phyloP scores from a whole-genome alignment of 2,329 filamentous ascomycete genomes.

The Sclerotinia spermophila region DNA sequence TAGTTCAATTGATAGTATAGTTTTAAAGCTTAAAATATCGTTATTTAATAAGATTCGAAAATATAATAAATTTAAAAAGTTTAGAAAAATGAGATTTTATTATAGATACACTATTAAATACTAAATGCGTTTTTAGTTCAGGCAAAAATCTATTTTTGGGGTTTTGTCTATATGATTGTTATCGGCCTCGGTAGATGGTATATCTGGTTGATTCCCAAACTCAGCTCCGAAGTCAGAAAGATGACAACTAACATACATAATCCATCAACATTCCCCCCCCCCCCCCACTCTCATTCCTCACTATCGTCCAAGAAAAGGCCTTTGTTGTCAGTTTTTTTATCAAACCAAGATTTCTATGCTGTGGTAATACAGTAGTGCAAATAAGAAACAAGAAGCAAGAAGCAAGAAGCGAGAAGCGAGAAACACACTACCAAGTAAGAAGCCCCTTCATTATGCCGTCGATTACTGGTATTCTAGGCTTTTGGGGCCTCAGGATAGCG shows the following conservation, averaged over 20 bases:
- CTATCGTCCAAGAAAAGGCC: background rate
- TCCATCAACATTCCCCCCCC: background rate
- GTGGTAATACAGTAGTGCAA: background rate
- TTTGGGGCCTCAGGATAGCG: background rate
- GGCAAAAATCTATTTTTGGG: no score
- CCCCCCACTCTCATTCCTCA: no score
- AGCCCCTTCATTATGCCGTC: constrained; percentile 10
- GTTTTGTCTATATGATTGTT: no score
- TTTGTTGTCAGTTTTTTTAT: background rate
- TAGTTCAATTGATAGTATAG: no score
- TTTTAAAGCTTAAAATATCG: no score
- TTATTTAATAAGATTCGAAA: no score
- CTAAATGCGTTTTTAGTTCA: no score
- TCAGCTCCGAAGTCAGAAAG: background rate
- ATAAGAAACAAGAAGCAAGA: background rate
- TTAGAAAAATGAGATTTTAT: no score
- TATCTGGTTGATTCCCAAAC: background rate
- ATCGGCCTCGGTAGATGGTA: no score
- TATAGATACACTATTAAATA: no score
- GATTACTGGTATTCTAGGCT: background rate
- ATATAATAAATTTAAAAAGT: no score
- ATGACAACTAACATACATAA: background rate
- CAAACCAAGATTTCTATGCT: background rate
- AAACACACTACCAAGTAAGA: background rate
- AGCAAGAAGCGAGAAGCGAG: background rate